Conservation (phyloP, 306 rosid species). For the Cicer judaicum region DNA sequence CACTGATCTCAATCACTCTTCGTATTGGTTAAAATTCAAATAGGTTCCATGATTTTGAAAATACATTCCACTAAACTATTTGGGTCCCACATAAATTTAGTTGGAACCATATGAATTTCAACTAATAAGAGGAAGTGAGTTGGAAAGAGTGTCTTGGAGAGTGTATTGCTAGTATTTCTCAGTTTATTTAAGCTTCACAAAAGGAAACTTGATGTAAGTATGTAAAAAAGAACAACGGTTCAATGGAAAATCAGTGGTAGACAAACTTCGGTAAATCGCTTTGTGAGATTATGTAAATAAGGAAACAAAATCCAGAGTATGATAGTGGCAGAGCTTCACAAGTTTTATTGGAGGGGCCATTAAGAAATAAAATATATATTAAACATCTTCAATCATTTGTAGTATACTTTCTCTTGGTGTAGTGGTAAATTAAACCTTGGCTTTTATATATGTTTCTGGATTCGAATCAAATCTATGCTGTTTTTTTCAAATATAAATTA, state of each 20-base stretch:
- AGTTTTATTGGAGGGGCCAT: too few relatives aligned
- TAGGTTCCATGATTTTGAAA: neutral
- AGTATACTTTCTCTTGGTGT: too few relatives aligned
- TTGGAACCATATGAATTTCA: neutral
- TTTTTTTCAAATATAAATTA: too few relatives aligned
- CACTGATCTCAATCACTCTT: neutral
- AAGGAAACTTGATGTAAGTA: neutral
- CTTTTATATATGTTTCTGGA: too few relatives aligned
- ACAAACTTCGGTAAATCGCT: neutral
- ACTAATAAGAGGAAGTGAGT: neutral
- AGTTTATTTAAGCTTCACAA: neutral
- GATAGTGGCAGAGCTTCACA: too few relatives aligned
- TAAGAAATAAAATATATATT: too few relatives aligned
- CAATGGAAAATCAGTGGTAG: neutral
- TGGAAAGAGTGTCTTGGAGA: neutral
- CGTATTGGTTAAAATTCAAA: neutral
- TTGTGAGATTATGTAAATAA: slow-evolving; percentile 11
- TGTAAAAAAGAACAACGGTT: neutral
- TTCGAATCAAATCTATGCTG: too few relatives aligned
- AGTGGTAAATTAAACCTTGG: too few relatives aligned
- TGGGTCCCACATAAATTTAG: neutral
- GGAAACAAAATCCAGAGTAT: neutral
- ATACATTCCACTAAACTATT: neutral
- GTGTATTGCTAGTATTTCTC: neutral
- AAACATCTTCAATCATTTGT: too few relatives aligned